These are phyloP conservation scores for Helicostylum pulchrum DNA, from an alignment of 192 early-diverging fungal genomes.

Conservation along the genomic window DNA sequence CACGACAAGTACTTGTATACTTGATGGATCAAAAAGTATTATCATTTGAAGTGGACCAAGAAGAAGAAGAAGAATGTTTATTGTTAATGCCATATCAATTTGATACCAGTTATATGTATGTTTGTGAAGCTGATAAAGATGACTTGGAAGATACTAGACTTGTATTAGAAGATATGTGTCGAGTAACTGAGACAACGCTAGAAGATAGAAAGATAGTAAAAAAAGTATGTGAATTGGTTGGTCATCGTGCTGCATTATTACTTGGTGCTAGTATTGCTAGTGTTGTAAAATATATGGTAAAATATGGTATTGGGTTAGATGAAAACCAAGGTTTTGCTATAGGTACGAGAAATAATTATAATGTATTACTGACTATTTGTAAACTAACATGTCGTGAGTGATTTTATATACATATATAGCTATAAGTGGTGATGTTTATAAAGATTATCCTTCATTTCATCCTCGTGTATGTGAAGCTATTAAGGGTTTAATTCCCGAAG, in stretches of 20 bases:
- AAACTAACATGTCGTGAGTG: background rate
- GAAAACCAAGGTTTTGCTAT: slow-evolving; percentile 31
- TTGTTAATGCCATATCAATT: slow-evolving; percentile 72
- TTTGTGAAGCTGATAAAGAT: slow-evolving; percentile 62
- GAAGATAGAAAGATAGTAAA: slow-evolving; percentile 78
- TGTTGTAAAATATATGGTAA: slow-evolving; percentile 38
- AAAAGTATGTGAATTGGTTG: slow-evolving; percentile 70
- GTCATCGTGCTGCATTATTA: slow-evolving; percentile 68
- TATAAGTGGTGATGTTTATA: slow-evolving; percentile 39
- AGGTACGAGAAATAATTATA: slow-evolving; percentile 21
- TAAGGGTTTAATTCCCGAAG: slow-evolving; percentile 32
- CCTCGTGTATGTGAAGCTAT: slow-evolving; percentile 38
- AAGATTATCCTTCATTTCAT: slow-evolving; percentile 40
- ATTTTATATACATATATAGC: slow-evolving; percentile 11
- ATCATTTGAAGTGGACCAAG: slow-evolving; percentile 35
- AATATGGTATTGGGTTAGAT: slow-evolving; percentile 26
- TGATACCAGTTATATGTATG: slow-evolving; percentile 69
- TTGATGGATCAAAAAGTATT: slow-evolving; percentile 74
- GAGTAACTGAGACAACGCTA: slow-evolving; percentile 61
- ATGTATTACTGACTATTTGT: background rate
- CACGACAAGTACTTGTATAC: slow-evolving; percentile 73
- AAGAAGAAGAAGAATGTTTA: slow-evolving; percentile 31
- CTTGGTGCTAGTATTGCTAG: slow-evolving; percentile 62
- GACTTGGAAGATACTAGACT: slow-evolving; percentile 59
- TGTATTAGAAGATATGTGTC: slow-evolving; percentile 70